These are phyloP conservation scores for Lipomyces oligophaga DNA, from an alignment of 805 yeast genomes.

Conservation along the genomic window DNA sequence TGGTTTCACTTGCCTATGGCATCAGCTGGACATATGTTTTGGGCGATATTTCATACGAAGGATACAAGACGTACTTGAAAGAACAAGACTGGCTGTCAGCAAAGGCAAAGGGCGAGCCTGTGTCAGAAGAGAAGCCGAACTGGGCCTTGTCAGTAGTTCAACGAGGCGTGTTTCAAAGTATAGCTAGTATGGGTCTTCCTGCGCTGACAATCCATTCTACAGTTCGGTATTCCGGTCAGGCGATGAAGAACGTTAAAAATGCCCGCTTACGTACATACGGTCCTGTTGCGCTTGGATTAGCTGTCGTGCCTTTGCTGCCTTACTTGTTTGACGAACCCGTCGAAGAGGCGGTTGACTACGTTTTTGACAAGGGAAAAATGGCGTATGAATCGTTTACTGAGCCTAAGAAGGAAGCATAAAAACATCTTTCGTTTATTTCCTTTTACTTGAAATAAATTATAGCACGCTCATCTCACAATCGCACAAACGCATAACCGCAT, in stretches of 20 bases:
- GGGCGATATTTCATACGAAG: constrained; percentile 69
- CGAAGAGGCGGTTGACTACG: constrained; percentile 60
- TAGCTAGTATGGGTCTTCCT: constrained; percentile 84
- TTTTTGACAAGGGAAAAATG: constrained; percentile 43
- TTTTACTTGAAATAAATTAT: too few relatives aligned
- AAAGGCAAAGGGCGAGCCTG: constrained; percentile 66
- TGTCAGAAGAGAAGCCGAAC: constrained; percentile 43
- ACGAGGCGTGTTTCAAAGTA: constrained; percentile 73
- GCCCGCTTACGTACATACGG: constrained; percentile 57
- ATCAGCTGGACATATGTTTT: constrained; percentile 71
- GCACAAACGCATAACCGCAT: too few relatives aligned
- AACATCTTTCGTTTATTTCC: not conserved
- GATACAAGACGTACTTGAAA: constrained; percentile 49
- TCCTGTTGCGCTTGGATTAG: constrained; percentile 74
- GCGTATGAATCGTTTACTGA: constrained; percentile 16
- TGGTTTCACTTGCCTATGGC: constrained; percentile 66
- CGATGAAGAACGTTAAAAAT: constrained; percentile 54
- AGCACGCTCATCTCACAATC: too few relatives aligned
- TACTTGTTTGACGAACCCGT: constrained; percentile 80
- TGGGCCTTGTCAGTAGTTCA: constrained; percentile 64
- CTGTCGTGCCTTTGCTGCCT: constrained; percentile 73
- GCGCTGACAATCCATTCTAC: constrained; percentile 76
- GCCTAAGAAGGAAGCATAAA: constrained; percentile 22
- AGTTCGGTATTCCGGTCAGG: constrained; percentile 62
- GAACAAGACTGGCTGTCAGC: constrained; percentile 31